Base-by-base conservation (phyloP, 345 rosid species). In the Lepidium aucheri region DNA sequence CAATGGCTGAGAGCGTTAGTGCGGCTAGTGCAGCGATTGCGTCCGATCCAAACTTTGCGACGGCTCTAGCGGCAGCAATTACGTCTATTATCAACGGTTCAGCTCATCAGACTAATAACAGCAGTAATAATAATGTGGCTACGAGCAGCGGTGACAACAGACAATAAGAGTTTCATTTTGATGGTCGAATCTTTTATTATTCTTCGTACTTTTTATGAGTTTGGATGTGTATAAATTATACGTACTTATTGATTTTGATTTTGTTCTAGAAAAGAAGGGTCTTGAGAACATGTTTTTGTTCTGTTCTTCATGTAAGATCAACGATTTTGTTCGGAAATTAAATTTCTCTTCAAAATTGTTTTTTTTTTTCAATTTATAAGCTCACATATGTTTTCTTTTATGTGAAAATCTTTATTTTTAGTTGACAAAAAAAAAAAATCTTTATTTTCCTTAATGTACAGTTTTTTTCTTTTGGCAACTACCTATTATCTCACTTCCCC, bases 11-110 rank as follows among this genome's bases (percentile, higher is more conserved):
- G 63, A 75, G 90, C 1, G 84, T 94, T 26, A 90, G 76, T 66
- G 76, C 67, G 34, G 72, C 77, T 8, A 65, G 72, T 51, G 73
- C 97, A 0, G 99, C 96, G 72, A 94, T 94, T 80, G 87, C 97
- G 0, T 80, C 93, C 0, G 96, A 94, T 69, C 99, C 99, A 16
- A 87, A 85, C 78, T 94, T 94, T 83, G 86, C 99, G 0, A 93
- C 93, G 0, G 99, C 93, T 15, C 84, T 94, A 0, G 99, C 97
- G 0, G 97, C 99, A 0, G 97, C 99, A 52, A 94, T 94, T 77
- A 76, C 87, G 22, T 94, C 97, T 42, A 85, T 94, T 32, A 91
- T 94, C 5, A 81, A 84, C 4, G 88, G 93, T 3, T 61, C 74
- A 0, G 39, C 60, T 63, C 74, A 68, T 63, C 69, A 68, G 47